Conservation (phyloP, 495 filamentous ascomycete species). For the Aspergillus sclerotioniger region DNA sequence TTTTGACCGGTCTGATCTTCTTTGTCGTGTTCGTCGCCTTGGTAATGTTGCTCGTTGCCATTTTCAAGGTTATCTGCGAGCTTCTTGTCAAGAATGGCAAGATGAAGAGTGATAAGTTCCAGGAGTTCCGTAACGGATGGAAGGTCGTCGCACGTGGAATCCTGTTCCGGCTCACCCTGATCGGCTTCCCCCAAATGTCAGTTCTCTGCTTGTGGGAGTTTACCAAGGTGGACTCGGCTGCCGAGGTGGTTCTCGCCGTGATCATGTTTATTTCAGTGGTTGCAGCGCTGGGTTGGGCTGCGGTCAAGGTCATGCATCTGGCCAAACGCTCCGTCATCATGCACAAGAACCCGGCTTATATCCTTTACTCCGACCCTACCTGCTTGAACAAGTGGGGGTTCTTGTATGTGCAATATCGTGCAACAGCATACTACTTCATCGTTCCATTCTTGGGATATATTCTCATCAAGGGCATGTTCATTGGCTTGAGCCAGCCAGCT, state of each 20-base stretch:
- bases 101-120: constrained; percentile 81
- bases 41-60: constrained; percentile 64
- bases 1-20: constrained; percentile 86
- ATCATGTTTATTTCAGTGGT: constrained; percentile 83
- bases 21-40: constrained; percentile 76
- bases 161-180: constrained; percentile 81
- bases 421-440: constrained; percentile 93
- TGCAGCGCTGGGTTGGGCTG: constrained; percentile 75
- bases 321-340: constrained; percentile 81
- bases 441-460: constrained; percentile 77
- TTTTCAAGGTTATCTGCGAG: constrained; percentile 78
- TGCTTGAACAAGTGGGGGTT: constrained; percentile 97
- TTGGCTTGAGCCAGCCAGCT: constrained; percentile 72
- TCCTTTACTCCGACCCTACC: constrained; percentile 88
- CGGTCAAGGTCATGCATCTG: constrained; percentile 80
- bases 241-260: constrained; percentile 83
- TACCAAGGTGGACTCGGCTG: constrained; percentile 78
- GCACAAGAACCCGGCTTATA: constrained; percentile 94
- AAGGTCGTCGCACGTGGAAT: constrained; percentile 82
- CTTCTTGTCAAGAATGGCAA: constrained; percentile 61
- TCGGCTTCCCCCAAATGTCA: constrained; percentile 89
- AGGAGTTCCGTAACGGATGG: constrained; percentile 64
- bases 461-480: constrained; percentile 83
- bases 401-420: constrained; percentile 93
- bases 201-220: constrained; percentile 94